A percentile compares a stretch with the other conserved stretches of the same genome.
Conservation (phyloP, 176 grass and related monocot species). For the Bolboschoenus planiculmis region DNA sequence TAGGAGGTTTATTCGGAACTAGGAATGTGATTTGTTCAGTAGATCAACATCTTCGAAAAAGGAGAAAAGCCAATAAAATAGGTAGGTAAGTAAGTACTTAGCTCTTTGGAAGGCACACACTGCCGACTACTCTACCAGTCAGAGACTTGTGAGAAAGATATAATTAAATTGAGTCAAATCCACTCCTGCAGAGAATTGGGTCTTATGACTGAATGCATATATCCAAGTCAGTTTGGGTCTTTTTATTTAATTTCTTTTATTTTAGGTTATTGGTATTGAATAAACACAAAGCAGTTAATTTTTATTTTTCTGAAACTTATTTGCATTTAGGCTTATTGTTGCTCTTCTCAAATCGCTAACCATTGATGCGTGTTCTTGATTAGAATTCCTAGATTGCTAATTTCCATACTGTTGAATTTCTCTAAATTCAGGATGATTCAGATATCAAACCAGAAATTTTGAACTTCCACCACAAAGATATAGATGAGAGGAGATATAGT, state of each 20-base stretch:
- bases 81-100: too few relatives aligned
- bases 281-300: neutral
- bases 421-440: conserved; percentile 47
- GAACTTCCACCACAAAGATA: conserved; percentile 11
- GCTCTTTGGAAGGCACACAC: too few relatives aligned
- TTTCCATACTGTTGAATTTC: neutral
- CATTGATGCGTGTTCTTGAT: neutral
- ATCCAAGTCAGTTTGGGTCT: neutral
- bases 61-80: too few relatives aligned
- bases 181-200: too few relatives aligned
- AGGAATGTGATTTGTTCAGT: too few relatives aligned
- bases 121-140: too few relatives aligned
- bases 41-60: too few relatives aligned
- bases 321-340: neutral
- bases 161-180: too few relatives aligned
- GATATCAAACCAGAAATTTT: conserved; percentile 11
- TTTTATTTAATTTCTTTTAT: neutral
- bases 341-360: neutral
- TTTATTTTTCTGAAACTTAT: neutral
- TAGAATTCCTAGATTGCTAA: neutral
- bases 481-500: conserved; percentile 22
- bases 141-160: too few relatives aligned
- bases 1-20: too few relatives aligned
- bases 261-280: neutral
- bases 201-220: too few relatives aligned